A percentile compares a stretch with the other conserved stretches of the same genome.
These are phyloP conservation scores for Madurella fahalii DNA, from an alignment of 2,329 filamentous ascomycete species.

Conservation along the genomic window DNA sequence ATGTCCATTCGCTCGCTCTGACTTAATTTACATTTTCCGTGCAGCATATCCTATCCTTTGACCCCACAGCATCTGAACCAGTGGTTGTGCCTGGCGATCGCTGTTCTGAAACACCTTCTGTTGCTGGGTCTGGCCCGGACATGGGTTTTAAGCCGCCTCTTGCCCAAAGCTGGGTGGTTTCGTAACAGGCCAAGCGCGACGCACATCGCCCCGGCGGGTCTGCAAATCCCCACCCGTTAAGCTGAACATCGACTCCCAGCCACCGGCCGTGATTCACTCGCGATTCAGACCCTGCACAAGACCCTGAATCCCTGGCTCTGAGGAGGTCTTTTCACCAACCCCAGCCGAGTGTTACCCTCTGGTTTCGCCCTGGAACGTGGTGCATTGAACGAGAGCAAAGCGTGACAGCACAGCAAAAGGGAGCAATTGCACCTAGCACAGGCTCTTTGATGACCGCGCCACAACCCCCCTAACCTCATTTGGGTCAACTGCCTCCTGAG, in stretches of 20 bases:
- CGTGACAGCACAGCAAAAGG: slow-evolving; percentile 1
- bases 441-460: slow-evolving; percentile 19
- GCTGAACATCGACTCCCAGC: slow-evolving; percentile 12
- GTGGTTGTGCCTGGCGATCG: slow-evolving; percentile 23
- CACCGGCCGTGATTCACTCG: slow-evolving; percentile 7
- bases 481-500: slow-evolving; percentile 23
- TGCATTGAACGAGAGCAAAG: too few relatives aligned
- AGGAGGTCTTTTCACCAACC: too few relatives aligned
- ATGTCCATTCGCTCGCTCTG: too few relatives aligned
- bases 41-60: too few relatives aligned
- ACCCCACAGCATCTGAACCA: not conserved
- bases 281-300: slow-evolving; percentile 10
- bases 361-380: slow-evolving; percentile 10
- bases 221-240: not conserved
- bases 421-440: not conserved
- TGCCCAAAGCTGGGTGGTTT: slow-evolving; percentile 5
- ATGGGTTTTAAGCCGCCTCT: slow-evolving; percentile 9
- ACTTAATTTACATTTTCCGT: too few relatives aligned
- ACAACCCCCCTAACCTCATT: slow-evolving; percentile 23
- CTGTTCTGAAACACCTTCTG: slow-evolving; percentile 28
- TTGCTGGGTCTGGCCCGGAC: slow-evolving; percentile 20
- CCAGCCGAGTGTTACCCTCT: slow-evolving; percentile 15
- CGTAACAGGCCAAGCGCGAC: slow-evolving; percentile 16
- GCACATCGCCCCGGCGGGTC: not conserved
- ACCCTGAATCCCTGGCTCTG: not conserved